Percentiles rank a stretch among this genome's conserved stretches.
These are phyloP conservation scores for Sclerospora graminicola DNA, from an alignment of 352 stramenopile species.

Conservation along the genomic window DNA sequence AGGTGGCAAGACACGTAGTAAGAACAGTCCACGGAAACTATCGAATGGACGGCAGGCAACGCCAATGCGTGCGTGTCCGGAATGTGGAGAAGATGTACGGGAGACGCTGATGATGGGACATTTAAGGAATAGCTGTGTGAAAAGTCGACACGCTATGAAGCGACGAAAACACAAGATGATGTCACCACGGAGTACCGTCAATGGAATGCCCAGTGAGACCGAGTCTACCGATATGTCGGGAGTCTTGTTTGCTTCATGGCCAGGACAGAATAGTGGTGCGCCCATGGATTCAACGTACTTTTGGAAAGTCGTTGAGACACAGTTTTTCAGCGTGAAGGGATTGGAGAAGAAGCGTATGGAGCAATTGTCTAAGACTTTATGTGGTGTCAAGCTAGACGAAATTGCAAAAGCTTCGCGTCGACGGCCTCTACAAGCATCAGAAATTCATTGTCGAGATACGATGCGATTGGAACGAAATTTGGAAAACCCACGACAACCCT, in stretches of 20 bases:
- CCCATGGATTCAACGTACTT: conserved; percentile 71
- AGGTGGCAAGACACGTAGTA: conserved; percentile 11
- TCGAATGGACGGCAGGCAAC: conserved; percentile 23
- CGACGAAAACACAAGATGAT: conserved; percentile 20
- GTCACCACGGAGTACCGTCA: conserved; percentile 6
- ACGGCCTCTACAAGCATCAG: conserved; percentile 17
- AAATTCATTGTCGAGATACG: conserved; percentile 57
- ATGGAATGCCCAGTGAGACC: conserved; percentile 18
- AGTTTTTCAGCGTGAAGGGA: conserved; percentile 57
- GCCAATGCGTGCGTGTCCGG: conserved; percentile 37
- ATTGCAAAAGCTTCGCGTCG: conserved; percentile 33
- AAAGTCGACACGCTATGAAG: conserved; percentile 29
- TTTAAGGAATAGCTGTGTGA: conserved; percentile 44
- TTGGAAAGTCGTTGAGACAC: conserved; percentile 57
- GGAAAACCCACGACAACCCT: conserved; percentile 13
- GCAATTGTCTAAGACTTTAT: conserved; percentile 52
- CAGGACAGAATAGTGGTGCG: conserved; percentile 50
- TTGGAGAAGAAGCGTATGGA: conserved; percentile 68
- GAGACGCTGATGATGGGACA: conserved; percentile 63
- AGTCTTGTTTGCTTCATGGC: conserved; percentile 77
- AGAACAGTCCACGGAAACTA: conserved; percentile 8
- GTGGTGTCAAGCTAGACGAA: conserved; percentile 55
- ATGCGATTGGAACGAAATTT: conserved; percentile 41
- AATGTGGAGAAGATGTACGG: conserved; percentile 51
- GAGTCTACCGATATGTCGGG: conserved; percentile 40